Conservation (phyloP, 495 filamentous ascomycete species). For the Penicillium taxi region DNA sequence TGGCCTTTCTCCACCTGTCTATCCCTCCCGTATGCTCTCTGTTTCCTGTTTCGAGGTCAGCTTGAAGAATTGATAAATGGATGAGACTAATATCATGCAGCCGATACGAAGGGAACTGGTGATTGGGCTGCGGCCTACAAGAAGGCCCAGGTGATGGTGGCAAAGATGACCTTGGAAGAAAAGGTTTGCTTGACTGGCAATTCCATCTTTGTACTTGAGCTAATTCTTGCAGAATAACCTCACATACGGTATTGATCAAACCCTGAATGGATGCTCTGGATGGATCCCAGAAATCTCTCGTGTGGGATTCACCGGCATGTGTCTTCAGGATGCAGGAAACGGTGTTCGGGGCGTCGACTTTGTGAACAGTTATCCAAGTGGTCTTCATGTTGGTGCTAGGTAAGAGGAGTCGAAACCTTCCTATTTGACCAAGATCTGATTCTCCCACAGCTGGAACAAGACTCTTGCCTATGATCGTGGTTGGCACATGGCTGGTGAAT, state of each 20-base stretch:
- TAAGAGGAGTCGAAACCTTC: not conserved
- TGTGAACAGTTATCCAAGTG: conserved; percentile 49
- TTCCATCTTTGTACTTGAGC: too few relatives aligned
- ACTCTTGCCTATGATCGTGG: conserved; percentile 52
- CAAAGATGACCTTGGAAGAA: conserved; percentile 51
- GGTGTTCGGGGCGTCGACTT: conserved; percentile 53
- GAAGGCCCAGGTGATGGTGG: conserved; percentile 45
- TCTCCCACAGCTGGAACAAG: conserved; percentile 35
- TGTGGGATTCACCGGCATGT: conserved; percentile 53
- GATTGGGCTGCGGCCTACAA: conserved; percentile 42
- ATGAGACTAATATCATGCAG: conserved; percentile 5
- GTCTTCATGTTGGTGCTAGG: conserved; percentile 47
- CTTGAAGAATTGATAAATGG: too few relatives aligned
- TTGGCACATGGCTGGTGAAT: conserved; percentile 44
- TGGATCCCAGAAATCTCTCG: conserved; percentile 44
- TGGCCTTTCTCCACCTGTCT: conserved; percentile 47
- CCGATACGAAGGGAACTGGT: conserved; percentile 13
- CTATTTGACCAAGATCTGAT: not conserved
- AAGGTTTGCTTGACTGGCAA: conserved; percentile 27
- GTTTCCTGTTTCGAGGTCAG: not conserved
- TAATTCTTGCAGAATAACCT: conserved; percentile 33
- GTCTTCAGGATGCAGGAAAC: conserved; percentile 56
- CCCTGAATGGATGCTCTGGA: conserved; percentile 44
- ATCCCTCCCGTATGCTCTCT: conserved; percentile 38
- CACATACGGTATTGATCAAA: conserved; percentile 29